A percentile compares a stretch with the other conserved stretches of the same genome.
Evolutionary conservation across 2,329 filamentous ascomycete genomes (phyloP).

Genomic region (Emericellopsis cladophorae): DNA sequence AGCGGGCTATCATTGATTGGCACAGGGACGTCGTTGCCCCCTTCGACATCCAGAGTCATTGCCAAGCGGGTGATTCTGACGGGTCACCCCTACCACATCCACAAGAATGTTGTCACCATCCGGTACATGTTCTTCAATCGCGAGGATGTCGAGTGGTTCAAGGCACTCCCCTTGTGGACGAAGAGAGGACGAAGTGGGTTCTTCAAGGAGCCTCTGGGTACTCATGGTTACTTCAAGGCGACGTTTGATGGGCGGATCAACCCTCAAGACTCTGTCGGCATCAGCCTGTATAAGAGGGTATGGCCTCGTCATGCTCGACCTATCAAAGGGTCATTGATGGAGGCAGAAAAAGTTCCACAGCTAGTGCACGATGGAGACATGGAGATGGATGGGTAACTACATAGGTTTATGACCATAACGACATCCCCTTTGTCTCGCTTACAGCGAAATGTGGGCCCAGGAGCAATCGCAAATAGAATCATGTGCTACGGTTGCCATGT

Average conservation of each 20-base stretch:
- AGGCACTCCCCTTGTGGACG: slow-evolving; percentile 90
- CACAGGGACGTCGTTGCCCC: slow-evolving; percentile 76
- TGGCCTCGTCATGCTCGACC: slow-evolving; percentile 59
- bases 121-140: slow-evolving; percentile 99
- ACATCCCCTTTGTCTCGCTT: slow-evolving; percentile 8
- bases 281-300: slow-evolving; percentile 78
- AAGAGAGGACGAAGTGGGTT: slow-evolving; percentile 77
- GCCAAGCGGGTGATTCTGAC: slow-evolving; percentile 91
- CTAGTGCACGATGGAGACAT: slow-evolving; percentile 14
- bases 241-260: slow-evolving; percentile 95
- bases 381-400: slow-evolving; percentile 18
- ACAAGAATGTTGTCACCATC: slow-evolving; percentile 93
- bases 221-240: slow-evolving; percentile 99
- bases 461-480: neutral
- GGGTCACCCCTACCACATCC: slow-evolving; percentile 95
- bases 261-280: slow-evolving; percentile 84
- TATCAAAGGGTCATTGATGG: slow-evolving; percentile 28
- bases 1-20: slow-evolving; percentile 59
- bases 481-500: neutral
- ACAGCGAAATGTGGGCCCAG: neutral
- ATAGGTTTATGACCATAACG: neutral
- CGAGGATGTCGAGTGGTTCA: slow-evolving; percentile 95
- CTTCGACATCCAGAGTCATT: slow-evolving; percentile 65
- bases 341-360: slow-evolving; percentile 6
- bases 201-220: slow-evolving; percentile 88